Conservation (phyloP, 2,329 filamentous ascomycete species). For the Aspergillus tanneri region DNA sequence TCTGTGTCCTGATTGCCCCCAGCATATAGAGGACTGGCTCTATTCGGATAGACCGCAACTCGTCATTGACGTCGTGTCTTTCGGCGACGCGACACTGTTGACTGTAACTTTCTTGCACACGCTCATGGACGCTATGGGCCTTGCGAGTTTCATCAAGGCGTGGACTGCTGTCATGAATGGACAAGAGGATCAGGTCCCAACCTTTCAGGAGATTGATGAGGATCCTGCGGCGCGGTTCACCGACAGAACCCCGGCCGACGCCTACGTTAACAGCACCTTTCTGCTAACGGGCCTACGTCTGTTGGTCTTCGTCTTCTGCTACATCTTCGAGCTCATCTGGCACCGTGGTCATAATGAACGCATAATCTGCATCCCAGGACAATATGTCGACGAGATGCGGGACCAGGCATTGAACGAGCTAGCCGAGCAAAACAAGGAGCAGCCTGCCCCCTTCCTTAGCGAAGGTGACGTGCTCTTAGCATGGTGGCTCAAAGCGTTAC, state of each 20-base stretch:
- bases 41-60: conserved; percentile 48
- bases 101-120: conserved; percentile 50
- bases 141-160: conserved; percentile 42
- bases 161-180: conserved; percentile 51
- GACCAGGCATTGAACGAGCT: conserved; percentile 13
- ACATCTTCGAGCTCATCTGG: conserved; percentile 35
- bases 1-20: conserved; percentile 20
- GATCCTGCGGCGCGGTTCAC: conserved; percentile 36
- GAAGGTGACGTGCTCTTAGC: conserved; percentile 49
- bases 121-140: conserved; percentile 50
- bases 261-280: not conserved
- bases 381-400: conserved; percentile 32
- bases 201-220: conserved; percentile 34
- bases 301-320: conserved; percentile 31
- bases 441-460: conserved; percentile 40
- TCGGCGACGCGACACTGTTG: conserved; percentile 52
- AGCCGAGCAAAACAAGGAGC: conserved; percentile 9
- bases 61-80: conserved; percentile 50
- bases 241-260: not conserved
- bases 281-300: not conserved
- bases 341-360: conserved; percentile 33
- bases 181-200: conserved; percentile 42
- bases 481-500: conserved; percentile 39
- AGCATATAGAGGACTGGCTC: conserved; percentile 42
- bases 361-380: conserved; percentile 42